phyloP scores from a whole-genome alignment of 495 filamentous ascomycete species.

The Lasiosphaeria miniovina region DNA sequence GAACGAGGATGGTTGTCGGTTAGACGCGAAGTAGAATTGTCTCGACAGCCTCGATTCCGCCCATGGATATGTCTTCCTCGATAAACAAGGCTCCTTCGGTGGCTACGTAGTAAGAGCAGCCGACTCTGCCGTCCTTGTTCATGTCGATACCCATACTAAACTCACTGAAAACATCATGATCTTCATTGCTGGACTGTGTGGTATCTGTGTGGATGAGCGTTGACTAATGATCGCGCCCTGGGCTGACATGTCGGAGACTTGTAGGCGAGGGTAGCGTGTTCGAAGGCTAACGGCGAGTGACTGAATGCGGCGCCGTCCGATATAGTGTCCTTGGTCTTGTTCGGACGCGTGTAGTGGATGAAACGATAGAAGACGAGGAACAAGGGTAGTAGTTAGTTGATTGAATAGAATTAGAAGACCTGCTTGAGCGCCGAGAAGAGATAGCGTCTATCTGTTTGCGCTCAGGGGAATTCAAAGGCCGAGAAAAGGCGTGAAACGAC shows the following conservation, averaged over 20 bases:
- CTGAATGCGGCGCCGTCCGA: not conserved
- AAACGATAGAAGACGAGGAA: not conserved
- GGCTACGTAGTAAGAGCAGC: conserved; percentile 83
- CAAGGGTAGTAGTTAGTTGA: not conserved
- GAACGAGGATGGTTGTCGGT: conserved; percentile 76
- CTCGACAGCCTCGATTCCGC: conserved; percentile 68
- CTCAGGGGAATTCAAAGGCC: not conserved
- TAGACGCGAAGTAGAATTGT: conserved; percentile 72
- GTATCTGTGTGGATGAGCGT: not conserved
- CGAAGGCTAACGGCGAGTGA: not conserved
- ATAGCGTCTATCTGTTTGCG: not conserved
- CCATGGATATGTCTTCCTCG: conserved; percentile 75
- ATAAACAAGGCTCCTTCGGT: conserved; percentile 72
- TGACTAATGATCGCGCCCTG: not conserved
- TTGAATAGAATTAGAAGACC: not conserved
- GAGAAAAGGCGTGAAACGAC: not conserved
- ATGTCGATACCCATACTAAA: conserved; percentile 84
- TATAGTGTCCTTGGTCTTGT: not conserved
- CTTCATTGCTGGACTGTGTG: not conserved
- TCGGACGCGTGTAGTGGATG: not conserved
- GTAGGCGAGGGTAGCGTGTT: not conserved
- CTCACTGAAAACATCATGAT: conserved; percentile 62
- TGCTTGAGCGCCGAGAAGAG: not conserved
- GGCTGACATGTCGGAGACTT: not conserved
- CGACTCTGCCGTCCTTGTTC: conserved; percentile 66